phyloP scores from a whole-genome alignment of 257 asterid genomes.

The Fraxinus anomala region DNA sequence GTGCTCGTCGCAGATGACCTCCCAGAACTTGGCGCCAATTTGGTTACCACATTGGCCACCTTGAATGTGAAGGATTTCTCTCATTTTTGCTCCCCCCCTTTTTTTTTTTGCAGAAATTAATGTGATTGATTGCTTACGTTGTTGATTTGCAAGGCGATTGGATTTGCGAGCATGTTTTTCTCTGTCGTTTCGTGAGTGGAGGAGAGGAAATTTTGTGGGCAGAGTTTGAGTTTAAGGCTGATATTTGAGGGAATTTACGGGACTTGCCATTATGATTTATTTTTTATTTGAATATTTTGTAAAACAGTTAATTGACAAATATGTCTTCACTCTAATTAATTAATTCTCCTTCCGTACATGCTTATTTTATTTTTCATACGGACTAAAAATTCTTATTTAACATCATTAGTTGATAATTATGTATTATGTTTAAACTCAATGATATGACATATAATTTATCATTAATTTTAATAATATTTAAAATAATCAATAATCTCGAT shows the following conservation, averaged over 20 bases:
- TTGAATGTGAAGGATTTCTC: constrained; percentile 43
- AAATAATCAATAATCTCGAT: no score
- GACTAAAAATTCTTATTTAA: no score
- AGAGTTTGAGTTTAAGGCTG: not conserved
- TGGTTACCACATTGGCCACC: constrained; percentile 49
- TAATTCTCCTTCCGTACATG: no score
- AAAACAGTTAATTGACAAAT: no score
- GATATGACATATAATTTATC: no score
- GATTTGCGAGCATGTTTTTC: not conserved
- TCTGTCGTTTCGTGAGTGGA: constrained; percentile 3
- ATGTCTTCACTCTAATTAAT: no score
- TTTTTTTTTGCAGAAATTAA: not conserved
- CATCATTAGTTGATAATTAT: no score
- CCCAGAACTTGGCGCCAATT: constrained; percentile 49
- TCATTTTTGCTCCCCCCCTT: constrained; percentile 25
- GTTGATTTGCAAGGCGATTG: not conserved
- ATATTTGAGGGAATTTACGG: not conserved
- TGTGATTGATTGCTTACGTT: not conserved
- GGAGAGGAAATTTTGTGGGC: constrained; percentile 9
- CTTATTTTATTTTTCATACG: no score
- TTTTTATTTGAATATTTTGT: not conserved
- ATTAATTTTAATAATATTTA: no score
- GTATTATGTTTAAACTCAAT: no score
- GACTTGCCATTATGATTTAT: not conserved
- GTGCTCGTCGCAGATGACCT: constrained; percentile 46